A percentile compares a stretch with the other conserved stretches of the same genome.
Conservation (phyloP, 371 early-diverging fungal species). For the Apophysomyces elegans region DNA sequence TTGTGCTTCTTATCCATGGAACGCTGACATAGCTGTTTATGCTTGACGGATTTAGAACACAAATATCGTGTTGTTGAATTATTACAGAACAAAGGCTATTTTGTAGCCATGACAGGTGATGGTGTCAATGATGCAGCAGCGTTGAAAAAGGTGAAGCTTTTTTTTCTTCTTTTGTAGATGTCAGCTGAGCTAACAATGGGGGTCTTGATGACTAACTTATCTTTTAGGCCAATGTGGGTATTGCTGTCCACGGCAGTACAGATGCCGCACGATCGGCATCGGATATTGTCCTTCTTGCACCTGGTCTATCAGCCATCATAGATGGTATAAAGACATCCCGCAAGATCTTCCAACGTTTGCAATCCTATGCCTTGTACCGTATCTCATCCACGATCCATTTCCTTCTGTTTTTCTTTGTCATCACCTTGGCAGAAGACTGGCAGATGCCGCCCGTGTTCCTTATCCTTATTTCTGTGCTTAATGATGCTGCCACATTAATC, state of each 20-base stretch:
- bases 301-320: constrained; percentile 87
- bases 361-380: constrained; percentile 89
- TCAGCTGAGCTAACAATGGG: background rate
- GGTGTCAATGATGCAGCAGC: constrained; percentile 91
- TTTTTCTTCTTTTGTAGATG: background rate
- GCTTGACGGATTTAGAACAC: constrained; percentile 51
- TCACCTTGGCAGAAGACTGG: constrained; percentile 82
- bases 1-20: background rate
- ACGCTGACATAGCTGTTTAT: background rate
- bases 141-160: constrained; percentile 60
- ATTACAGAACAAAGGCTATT: constrained; percentile 70
- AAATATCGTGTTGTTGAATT: constrained; percentile 82
- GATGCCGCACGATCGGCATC: constrained; percentile 94
- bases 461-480: constrained; percentile 84
- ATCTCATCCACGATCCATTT: constrained; percentile 94
- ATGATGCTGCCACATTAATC: constrained; percentile 91
- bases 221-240: constrained; percentile 76
- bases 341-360: constrained; percentile 90
- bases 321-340: constrained; percentile 85
- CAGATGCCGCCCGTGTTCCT: constrained; percentile 83
- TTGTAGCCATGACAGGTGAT: constrained; percentile 90
- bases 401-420: constrained; percentile 89
- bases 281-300: constrained; percentile 90
- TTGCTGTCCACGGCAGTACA: constrained; percentile 87
- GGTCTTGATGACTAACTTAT: background rate